Evolutionary conservation across 805 yeast genomes (phyloP).

Genomic region (Jamesozyma gamospora): DNA sequence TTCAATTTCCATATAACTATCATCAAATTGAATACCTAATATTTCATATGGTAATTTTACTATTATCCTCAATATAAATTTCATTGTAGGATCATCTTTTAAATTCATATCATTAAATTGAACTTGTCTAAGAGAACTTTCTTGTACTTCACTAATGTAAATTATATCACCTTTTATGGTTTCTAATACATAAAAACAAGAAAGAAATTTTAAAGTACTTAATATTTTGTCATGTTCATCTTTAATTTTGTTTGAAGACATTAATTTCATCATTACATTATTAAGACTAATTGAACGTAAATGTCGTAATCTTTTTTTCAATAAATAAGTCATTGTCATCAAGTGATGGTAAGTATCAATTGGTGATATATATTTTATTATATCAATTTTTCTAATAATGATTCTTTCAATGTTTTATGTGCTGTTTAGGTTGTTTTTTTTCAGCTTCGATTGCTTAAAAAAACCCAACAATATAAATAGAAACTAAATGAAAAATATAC

Average conservation of each 20-base stretch:
- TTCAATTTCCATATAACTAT: conserved; percentile 4
- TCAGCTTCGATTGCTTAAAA: too few species aligned
- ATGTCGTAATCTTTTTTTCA: conserved; percentile 21
- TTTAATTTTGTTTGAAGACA: not conserved
- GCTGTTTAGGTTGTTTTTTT: too few species aligned
- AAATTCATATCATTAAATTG: conserved; percentile 22
- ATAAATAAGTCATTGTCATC: conserved; percentile 2
- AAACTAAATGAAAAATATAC: too few species aligned
- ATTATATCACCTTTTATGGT: conserved; percentile 11
- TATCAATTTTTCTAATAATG: too few species aligned
- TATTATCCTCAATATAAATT: conserved; percentile 13
- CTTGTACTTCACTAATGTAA: conserved; percentile 24
- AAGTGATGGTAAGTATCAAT: too few species aligned
- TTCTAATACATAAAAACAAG: conserved; percentile 19
- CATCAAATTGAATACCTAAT: not conserved
- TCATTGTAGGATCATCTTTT: conserved; percentile 9
- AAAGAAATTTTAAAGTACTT: conserved; percentile 4
- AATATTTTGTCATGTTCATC: not conserved
- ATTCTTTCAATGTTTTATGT: too few species aligned
- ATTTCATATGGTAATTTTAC: conserved; percentile 13
- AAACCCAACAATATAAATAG: too few species aligned
- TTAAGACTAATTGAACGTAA: conserved; percentile 16
- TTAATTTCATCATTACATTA: conserved; percentile 8
- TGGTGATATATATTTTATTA: too few species aligned
- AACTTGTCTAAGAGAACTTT: conserved; percentile 7